Percentiles rank a stretch among this genome's conserved stretches.
Conservation (phyloP, 495 filamentous ascomycete species). For the Aspergillus nidulans region DNA sequence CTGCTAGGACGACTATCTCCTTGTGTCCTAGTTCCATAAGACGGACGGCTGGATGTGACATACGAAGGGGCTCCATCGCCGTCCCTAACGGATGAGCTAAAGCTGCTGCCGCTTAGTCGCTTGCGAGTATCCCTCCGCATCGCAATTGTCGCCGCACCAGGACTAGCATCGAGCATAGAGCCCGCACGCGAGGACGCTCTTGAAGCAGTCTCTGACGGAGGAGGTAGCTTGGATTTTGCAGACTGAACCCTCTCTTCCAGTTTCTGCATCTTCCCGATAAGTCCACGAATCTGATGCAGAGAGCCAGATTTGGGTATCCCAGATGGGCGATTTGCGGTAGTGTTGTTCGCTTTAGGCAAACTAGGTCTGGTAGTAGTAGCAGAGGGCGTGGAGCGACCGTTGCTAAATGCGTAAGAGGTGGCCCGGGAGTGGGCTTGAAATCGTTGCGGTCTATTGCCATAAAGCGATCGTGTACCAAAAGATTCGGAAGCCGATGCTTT, state of each 20-base stretch:
- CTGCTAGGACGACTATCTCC: constrained; percentile 47
- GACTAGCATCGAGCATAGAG: constrained; percentile 46
- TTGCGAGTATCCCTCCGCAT: constrained; percentile 70
- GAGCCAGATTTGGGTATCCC: constrained; percentile 75
- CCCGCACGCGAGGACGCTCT: constrained; percentile 66
- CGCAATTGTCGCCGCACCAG: constrained; percentile 70
- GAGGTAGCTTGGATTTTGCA: constrained; percentile 88
- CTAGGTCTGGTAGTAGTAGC: constrained; percentile 37
- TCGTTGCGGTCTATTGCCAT: constrained; percentile 42
- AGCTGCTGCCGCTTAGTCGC: constrained; percentile 57
- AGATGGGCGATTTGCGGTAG: constrained; percentile 23
- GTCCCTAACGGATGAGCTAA: constrained; percentile 50
- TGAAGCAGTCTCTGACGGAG: constrained; percentile 74
- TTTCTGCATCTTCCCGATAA: constrained; percentile 95
- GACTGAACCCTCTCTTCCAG: constrained; percentile 90
- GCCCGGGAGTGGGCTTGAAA: constrained; percentile 43
- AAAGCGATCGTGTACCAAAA: constrained; percentile 32
- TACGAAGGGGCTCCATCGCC: constrained; percentile 45
- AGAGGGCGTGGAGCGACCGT: constrained; percentile 36
- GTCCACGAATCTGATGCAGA: constrained; percentile 82
- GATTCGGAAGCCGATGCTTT: constrained; percentile 35
- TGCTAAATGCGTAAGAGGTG: constrained; percentile 48
- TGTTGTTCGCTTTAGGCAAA: constrained; percentile 29
- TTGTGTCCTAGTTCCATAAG: constrained; percentile 41
- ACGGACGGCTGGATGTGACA: constrained; percentile 43